Evolutionary conservation across 805 yeast species (phyloP).

Genomic region (Sporopachydermia quercuum): DNA sequence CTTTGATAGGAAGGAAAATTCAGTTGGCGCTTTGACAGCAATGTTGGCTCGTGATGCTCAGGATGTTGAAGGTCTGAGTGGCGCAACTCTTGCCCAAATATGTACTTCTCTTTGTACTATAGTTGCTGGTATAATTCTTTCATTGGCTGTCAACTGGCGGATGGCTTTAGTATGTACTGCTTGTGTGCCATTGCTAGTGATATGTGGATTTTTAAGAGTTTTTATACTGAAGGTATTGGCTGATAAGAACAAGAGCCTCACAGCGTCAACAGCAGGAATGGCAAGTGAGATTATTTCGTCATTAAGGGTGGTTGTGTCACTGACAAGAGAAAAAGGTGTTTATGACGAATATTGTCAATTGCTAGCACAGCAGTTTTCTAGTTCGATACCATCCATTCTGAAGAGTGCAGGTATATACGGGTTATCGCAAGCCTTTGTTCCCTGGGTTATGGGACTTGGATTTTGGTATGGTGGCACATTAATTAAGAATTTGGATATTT

Average conservation of each 20-base stretch:
- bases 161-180: constrained; percentile 25
- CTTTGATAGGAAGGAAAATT: constrained; percentile 14
- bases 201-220: constrained; percentile 24
- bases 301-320: constrained; percentile 25
- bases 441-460: constrained; percentile 2
- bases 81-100: constrained; percentile 16
- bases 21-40: constrained; percentile 14
- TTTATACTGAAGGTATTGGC: constrained; percentile 18
- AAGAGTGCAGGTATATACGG: constrained; percentile 22
- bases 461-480: constrained; percentile 3
- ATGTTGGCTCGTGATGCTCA: constrained; percentile 16
- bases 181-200: constrained; percentile 22
- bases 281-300: constrained; percentile 24
- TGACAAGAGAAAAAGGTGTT: constrained; percentile 26
- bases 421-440: constrained; percentile 10
- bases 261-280: constrained; percentile 23
- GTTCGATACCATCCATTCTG: constrained; percentile 14
- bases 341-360: constrained; percentile 14
- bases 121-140: constrained; percentile 23
- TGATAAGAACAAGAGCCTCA: constrained; percentile 22
- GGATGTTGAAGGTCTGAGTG: constrained; percentile 14
- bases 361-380: constrained; percentile 16
- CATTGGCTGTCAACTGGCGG: constrained; percentile 24
- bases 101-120: constrained; percentile 14
- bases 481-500: background rate